phyloP scores from a whole-genome alignment of 169 alveolate species.

The Theileria annulata region DNA sequence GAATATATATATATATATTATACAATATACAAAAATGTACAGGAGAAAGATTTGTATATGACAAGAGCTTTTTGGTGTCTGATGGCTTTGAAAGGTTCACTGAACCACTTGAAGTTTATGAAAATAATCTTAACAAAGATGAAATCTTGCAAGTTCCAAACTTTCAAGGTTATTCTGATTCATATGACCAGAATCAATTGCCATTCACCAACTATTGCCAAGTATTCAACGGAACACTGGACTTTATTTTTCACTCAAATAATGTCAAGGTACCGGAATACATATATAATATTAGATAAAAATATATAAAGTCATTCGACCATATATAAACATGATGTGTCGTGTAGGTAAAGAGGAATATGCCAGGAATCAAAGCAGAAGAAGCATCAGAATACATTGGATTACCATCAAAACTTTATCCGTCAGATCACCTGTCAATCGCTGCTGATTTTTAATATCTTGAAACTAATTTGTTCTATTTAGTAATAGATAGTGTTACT shows the following conservation, averaged over 20 bases:
- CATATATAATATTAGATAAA: not conserved
- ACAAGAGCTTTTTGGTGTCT: constrained; percentile 1
- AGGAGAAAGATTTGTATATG: constrained; percentile 28
- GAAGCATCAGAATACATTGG: constrained; percentile 60
- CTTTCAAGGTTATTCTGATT: constrained; percentile 49
- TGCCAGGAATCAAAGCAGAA: constrained; percentile 57
- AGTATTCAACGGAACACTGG: constrained; percentile 62
- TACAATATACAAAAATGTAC: not conserved
- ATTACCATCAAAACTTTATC: constrained; percentile 61
- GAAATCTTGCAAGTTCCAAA: constrained; percentile 29
- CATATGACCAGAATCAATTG: constrained; percentile 30
- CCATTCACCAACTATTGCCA: constrained; percentile 57
- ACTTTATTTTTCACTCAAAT: constrained; percentile 58
- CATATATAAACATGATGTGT: not conserved
- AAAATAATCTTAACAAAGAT: not conserved
- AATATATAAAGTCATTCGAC: too few species aligned
- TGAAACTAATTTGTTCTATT: not conserved
- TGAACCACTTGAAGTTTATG: not conserved
- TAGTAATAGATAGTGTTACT: not conserved
- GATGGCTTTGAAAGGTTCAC: not conserved
- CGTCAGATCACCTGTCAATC: constrained; percentile 67
- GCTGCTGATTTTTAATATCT: constrained; percentile 60
- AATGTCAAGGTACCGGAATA: constrained; percentile 32
- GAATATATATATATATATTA: constrained; percentile 13
- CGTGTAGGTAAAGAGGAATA: constrained; percentile 49